Evolutionary conservation across 2,329 filamentous ascomycete species (phyloP).

Genomic region (Trichoderma breve): DNA sequence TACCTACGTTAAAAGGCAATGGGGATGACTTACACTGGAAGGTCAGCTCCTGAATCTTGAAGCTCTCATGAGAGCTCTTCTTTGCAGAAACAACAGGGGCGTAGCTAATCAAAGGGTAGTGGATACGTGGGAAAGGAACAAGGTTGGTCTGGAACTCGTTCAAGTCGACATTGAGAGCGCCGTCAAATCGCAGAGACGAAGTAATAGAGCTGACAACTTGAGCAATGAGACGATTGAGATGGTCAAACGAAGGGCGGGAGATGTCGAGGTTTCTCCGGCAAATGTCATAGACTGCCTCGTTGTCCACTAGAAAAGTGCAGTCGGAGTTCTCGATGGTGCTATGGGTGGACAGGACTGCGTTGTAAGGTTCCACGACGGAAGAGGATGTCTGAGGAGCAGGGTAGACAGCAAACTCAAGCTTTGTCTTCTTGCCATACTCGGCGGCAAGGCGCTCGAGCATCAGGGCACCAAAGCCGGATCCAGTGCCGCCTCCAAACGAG

Average conservation of each 20-base stretch:
- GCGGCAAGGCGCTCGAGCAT: constrained; percentile 70
- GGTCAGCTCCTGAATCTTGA: constrained; percentile 77
- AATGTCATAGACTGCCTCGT: constrained; percentile 74
- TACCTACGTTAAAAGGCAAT: constrained; percentile 29
- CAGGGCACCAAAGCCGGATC: constrained; percentile 70
- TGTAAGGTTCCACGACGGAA: constrained; percentile 72
- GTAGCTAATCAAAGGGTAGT: constrained; percentile 72
- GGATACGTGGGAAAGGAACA: constrained; percentile 70
- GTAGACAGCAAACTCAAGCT: constrained; percentile 73
- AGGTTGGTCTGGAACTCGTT: constrained; percentile 79
- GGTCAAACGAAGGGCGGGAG: constrained; percentile 65
- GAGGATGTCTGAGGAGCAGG: constrained; percentile 68
- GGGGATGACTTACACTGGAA: constrained; percentile 59
- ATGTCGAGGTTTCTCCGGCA: constrained; percentile 71
- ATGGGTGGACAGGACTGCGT: constrained; percentile 70
- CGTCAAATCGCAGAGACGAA: constrained; percentile 69
- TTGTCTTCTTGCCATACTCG: constrained; percentile 74
- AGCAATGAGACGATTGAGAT: constrained; percentile 70
- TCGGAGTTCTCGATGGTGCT: constrained; percentile 77
- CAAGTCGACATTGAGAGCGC: constrained; percentile 70
- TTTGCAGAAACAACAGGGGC: constrained; percentile 67
- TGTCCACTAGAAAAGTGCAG: constrained; percentile 74
- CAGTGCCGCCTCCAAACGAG: constrained; percentile 71
- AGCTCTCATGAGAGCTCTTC: constrained; percentile 83
- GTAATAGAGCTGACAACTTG: constrained; percentile 75